Evolutionary conservation across 1,284 basidiomycete genomes (phyloP).

Genomic region (Cryptococcus depauperatus): DNA sequence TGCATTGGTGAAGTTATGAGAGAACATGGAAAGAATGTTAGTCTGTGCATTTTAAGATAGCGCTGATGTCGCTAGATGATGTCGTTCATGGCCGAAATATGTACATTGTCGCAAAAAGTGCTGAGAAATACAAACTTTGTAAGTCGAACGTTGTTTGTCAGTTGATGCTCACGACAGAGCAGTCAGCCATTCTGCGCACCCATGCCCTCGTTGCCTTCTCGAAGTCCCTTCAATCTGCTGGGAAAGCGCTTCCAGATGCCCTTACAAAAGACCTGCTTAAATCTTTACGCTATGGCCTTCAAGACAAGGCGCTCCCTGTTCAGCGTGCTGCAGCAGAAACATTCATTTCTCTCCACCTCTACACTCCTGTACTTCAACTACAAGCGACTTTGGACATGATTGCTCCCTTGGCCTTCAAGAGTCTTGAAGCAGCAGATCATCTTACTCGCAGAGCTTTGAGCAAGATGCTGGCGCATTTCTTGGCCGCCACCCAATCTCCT

Average conservation of each 20-base stretch:
- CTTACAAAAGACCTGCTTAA: slow-evolving; percentile 76
- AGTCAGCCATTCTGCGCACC: slow-evolving; percentile 73
- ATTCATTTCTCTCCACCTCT: slow-evolving; percentile 28
- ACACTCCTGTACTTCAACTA: slow-evolving; percentile 30
- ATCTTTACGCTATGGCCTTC: slow-evolving; percentile 63
- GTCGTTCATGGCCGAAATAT: slow-evolving; percentile 85
- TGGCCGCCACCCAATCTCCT: slow-evolving; percentile 75
- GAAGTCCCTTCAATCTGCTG: slow-evolving; percentile 68
- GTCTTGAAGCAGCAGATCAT: slow-evolving; percentile 74
- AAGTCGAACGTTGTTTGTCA: slow-evolving; percentile 22
- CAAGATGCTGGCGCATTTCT: slow-evolving; percentile 69
- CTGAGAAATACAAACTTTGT: slow-evolving; percentile 62
- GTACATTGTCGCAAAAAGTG: slow-evolving; percentile 57
- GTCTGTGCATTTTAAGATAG: slow-evolving; percentile 18
- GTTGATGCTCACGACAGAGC: slow-evolving; percentile 1
- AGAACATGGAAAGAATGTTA: slow-evolving; percentile 69
- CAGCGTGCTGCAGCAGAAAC: slow-evolving; percentile 71
- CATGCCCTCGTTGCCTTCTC: slow-evolving; percentile 69
- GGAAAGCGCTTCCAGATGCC: slow-evolving; percentile 72
- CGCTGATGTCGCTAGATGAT: slow-evolving; percentile 59
- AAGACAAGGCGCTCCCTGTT: slow-evolving; percentile 77
- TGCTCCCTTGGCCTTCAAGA: slow-evolving; percentile 61
- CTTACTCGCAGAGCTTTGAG: slow-evolving; percentile 71
- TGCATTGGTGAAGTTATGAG: slow-evolving; percentile 82
- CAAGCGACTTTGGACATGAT: slow-evolving; percentile 28